Evolutionary conservation across 768 basidiomycete species (phyloP), one percentile per base, ranked within the genome.

Genomic region (Auriscalpium microsporum): DNA sequence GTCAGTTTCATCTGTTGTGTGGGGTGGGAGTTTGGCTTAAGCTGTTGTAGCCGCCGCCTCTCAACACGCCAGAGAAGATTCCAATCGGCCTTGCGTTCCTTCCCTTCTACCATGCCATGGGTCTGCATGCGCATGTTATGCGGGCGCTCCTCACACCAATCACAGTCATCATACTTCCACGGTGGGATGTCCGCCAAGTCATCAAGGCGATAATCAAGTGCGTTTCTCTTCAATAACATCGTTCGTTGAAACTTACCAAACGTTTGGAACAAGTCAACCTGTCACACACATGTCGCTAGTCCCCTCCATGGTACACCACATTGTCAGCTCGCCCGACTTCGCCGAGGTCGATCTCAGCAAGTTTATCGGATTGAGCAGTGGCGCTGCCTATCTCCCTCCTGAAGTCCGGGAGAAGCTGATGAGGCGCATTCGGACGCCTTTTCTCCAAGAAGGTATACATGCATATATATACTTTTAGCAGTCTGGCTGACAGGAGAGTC

Each of bases 81-180:
- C 78, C 81, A 3, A 67, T 82, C 6, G 59, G 60, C 1, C 74
- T 90, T 46, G 82, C 74, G 0, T 81, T 82, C 56, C 68, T 90
- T 1, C 88, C 88, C 0, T 71, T 89, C 40, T 80, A 87, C 59
- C 88, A 90, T 58, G 69, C 75, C 1, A 87, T 80, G 60, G 89
- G 76, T 1, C 70, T 87, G n/a, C 77, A 84, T 54, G 52, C 69
- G 1, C 74, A 76, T 56, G 67, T 71, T 10, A 76, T 88, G 64
- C 77, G 78, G 19, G 58, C 72, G 0, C 75, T 81, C 49, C 60
- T 79, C 13, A 17, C 61, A 1, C 82, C 78, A 0, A 55, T 58
- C 9, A 84, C 85, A 0, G 50, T 75, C 2, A 67, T 87, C 10
- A 65, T 88, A 45, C 64, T 88, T n/a, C 73, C 79, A 0, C 74